These are phyloP conservation scores for Arthromyces matolae DNA, from an alignment of 768 basidiomycete species.

Conservation along the genomic window DNA sequence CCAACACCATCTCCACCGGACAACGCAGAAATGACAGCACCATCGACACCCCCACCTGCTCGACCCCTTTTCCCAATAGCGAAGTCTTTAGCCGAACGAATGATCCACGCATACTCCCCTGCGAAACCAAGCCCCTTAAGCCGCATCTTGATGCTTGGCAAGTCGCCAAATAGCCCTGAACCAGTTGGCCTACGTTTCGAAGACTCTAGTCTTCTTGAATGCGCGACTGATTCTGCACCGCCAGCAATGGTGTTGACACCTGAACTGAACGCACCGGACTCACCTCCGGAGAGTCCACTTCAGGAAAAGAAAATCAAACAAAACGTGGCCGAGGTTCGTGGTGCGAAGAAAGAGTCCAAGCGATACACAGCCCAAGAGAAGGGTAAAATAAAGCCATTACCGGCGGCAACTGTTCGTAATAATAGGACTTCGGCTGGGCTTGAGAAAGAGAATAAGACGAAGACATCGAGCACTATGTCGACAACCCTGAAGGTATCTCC, in stretches of 20 bases:
- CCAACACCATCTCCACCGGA: conserved; percentile 16
- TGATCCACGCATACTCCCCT: conserved; percentile 82
- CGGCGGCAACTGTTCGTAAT: conserved; percentile 28
- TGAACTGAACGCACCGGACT: conserved; percentile 42
- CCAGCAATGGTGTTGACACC: conserved; percentile 36
- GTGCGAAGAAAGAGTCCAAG: conserved; percentile 29
- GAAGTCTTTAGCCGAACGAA: conserved; percentile 63
- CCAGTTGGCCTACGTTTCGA: conserved; percentile 10
- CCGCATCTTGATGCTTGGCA: conserved; percentile 67
- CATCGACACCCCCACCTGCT: conserved; percentile 30
- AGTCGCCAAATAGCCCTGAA: conserved; percentile 48
- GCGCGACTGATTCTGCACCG: conserved; percentile 22
- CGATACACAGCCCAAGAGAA: conserved; percentile 36
- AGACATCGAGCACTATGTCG: neutral
- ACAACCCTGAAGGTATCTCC: conserved; percentile 21
- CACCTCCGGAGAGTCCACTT: conserved; percentile 48
- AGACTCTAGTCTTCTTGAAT: conserved; percentile 27
- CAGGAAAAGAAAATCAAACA: conserved; percentile 44
- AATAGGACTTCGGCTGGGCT: conserved; percentile 15
- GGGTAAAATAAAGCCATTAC: conserved; percentile 33
- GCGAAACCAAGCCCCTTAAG: conserved; percentile 78
- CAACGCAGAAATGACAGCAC: conserved; percentile 17
- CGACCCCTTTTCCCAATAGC: conserved; percentile 62
- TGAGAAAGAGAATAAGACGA: conserved; percentile 29
- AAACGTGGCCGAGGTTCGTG: conserved; percentile 26